Base-by-base conservation (phyloP, 257 asterid species). In the Ilex aquifolium region DNA sequence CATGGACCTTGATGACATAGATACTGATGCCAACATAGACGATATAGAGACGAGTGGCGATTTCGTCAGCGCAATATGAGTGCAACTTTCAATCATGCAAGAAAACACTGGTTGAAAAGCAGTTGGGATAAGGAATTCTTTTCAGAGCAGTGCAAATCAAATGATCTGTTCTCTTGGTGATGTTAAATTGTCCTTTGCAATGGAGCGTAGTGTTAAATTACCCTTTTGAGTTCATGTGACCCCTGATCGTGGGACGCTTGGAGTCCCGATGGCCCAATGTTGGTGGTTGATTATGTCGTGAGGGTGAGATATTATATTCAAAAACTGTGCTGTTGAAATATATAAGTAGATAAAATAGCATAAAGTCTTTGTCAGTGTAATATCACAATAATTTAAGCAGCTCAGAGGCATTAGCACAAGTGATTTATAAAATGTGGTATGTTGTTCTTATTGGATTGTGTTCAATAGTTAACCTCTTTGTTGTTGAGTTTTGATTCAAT, bases 1-100 rank as follows among this genome's bases (percentile, higher is more conserved):
- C 70, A 81, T 73, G 80, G 96, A 88, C 72, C 75, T 82, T 36
- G 96, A 88, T 57, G 95, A 86, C n/a, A 66, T 83, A 31, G 89
- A 87, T 65, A 69, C 66, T 44, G 96, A 91, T 69, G 82, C 59
- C 2, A 91, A 86, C 49, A 48, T 74, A 59, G 96, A 88, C 62
- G 95, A 87, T n/a, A 65, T 69, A 3, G 95, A 83, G 59, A 70
- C 90, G 2, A 86, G 96, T 69, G 95, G 88, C 16, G 98, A 91
- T 39, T 91, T 84, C 70, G 92, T 91, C 5, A 81, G 90, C 71
- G 86, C 87, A 52, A 44, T 88, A 21, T 88, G 77, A 80, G 21
- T 12, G 29, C 42, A 4, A 36, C 7, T 36, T 36, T 36, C 42
- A 36, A 36, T 46, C 52, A 46, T 46, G 52, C 2, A 46, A 46